Evolutionary conservation across 352 stramenopile genomes (phyloP), one percentile per base, ranked within the genome.

Genomic region (Phytophthora citrophthora): DNA sequence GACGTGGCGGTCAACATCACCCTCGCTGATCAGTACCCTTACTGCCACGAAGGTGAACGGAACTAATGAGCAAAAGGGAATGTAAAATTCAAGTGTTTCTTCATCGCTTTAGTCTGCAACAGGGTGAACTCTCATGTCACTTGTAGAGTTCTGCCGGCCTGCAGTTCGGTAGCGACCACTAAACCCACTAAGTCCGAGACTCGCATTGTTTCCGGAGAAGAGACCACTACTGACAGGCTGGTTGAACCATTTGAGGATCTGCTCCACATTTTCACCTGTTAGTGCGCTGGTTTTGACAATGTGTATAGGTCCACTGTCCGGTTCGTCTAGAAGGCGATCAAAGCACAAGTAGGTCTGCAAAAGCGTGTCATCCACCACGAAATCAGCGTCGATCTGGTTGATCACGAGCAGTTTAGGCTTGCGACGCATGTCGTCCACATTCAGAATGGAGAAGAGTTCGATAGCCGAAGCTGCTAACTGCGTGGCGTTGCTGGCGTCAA

Each of bases 321-420:
- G 58, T 6, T 69, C 64, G 0, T 58, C 41, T 20, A 86, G 29
- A 9, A 93, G 70, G 12, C 74, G 70, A 43, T 93, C 77, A 5
- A 93, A 59, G 31, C 68, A 74, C 26, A 93, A 43, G 50, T 88
- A 81, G 0, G 84, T 74, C 15, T 76, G 70, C 36, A 91, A n/a
- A 7, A 81, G 55, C 3, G 64, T 53, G 62, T 89, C 78, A 16
- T 84, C 66, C n/a, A 89, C 39, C 10, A 75, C 71, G 27, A 75
- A 81, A 32, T 41, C 70, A 24, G 68, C 56, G 59, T 93, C 84
- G 34, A 86, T 83, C 44, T 90, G 86, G 64, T 90, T 93, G 45
- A 93, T 68, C 44, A 93, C 49, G 8, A 93, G 48, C 13, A 90
- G 62, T 46, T 88, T 90, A 16, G 76, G 72, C 54, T 91, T 93